phyloP scores from a whole-genome alignment of 176 grass and related monocot species.

The Luzula sylvatica region DNA sequence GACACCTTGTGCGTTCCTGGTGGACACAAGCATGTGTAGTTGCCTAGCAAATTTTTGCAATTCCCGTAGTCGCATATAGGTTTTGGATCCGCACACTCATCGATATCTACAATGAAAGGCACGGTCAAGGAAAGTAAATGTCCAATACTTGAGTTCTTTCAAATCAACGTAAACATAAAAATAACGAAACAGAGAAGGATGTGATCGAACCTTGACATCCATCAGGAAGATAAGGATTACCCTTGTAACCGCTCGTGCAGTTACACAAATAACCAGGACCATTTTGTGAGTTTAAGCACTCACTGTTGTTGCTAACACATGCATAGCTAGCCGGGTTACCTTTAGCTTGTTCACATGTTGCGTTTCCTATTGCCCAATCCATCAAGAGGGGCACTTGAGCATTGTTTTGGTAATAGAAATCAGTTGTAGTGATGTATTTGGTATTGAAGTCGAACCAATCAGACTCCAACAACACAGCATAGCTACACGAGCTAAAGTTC shows the following conservation, averaged over 20 bases:
- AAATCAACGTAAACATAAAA: background rate
- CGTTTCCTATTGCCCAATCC: background rate
- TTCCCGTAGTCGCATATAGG: background rate
- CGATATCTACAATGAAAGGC: conserved; percentile 1
- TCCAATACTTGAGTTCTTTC: too few relatives aligned
- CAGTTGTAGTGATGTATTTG: background rate
- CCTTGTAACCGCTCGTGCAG: too few relatives aligned
- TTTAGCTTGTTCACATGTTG: background rate
- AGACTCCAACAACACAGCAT: background rate
- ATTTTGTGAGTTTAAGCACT: too few relatives aligned
- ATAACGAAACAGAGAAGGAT: background rate
- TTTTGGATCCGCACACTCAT: background rate
- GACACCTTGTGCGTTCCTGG: background rate
- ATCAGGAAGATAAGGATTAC: background rate
- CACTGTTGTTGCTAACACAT: conserved; percentile 10
- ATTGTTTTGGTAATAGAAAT: background rate
- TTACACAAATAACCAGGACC: too few relatives aligned
- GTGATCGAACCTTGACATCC: background rate
- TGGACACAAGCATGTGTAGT: conserved; percentile 1
- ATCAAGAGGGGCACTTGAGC: background rate
- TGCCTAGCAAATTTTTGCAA: background rate
- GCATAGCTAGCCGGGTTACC: background rate
- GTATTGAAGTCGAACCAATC: conserved; percentile 9
- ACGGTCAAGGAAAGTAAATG: too few relatives aligned
- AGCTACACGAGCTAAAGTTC: background rate